Conservation (phyloP, 1,284 basidiomycete genomes). For the Ceratorhiza oryzae-sativae region DNA sequence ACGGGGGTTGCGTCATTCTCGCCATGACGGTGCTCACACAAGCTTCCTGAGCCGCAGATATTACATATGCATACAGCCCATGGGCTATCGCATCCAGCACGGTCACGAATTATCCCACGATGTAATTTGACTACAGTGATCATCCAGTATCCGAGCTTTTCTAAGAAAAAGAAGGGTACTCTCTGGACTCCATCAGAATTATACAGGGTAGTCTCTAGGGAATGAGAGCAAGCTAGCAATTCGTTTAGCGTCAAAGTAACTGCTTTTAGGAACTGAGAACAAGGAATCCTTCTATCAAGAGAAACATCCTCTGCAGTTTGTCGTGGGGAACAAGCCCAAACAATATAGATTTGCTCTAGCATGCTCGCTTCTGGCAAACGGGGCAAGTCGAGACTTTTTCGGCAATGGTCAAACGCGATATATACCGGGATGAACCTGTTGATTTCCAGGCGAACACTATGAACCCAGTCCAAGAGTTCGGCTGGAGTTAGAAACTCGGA, state of each 20-base stretch:
- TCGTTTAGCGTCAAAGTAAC: neutral
- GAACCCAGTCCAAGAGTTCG: neutral
- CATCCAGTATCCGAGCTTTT: neutral
- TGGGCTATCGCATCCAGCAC: neutral
- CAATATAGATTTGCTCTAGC: neutral
- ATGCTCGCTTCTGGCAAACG: neutral
- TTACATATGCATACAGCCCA: neutral
- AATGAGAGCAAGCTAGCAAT: too few species aligned
- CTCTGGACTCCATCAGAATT: too few species aligned
- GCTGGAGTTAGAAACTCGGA: neutral
- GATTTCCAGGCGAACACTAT: neutral
- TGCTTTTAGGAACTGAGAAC: neutral
- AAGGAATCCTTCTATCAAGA: neutral
- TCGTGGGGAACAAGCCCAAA: neutral
- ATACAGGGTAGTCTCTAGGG: too few species aligned
- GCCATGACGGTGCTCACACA: neutral
- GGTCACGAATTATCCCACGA: neutral
- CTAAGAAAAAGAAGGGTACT: neutral
- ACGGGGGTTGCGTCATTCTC: neutral
- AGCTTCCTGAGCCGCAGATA: neutral
- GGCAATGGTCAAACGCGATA: neutral
- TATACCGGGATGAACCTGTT: neutral
- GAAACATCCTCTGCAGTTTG: neutral
- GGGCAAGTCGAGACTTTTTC: neutral
- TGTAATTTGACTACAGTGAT: neutral